phyloP scores from a whole-genome alignment of 495 filamentous ascomycete species.

The Penicillium simplicissimum region DNA sequence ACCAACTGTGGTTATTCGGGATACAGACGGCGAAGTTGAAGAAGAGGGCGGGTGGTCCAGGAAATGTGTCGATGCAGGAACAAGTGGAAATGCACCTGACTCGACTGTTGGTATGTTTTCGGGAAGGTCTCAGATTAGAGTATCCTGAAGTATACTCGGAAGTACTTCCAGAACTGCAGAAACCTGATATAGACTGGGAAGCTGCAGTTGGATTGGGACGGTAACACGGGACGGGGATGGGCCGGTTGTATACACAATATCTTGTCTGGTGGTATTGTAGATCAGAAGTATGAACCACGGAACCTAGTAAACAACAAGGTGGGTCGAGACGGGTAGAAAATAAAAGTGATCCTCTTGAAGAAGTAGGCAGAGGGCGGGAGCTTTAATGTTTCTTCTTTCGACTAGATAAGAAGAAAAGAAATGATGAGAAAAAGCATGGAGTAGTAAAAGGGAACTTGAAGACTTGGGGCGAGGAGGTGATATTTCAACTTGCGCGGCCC shows the following conservation, averaged over 20 bases:
- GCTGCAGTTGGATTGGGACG: constrained; percentile 6
- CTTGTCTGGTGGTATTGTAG: constrained; percentile 7
- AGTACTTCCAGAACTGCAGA: background rate
- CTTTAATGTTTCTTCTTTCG: background rate
- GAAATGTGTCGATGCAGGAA: constrained; percentile 21
- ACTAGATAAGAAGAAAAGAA: background rate
- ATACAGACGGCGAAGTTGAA: background rate
- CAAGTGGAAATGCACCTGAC: constrained; percentile 13
- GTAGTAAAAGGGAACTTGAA: background rate
- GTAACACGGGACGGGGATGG: constrained; percentile 26
- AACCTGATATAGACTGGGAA: background rate
- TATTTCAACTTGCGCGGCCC: constrained; percentile 21
- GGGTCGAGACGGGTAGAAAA: constrained; percentile 9
- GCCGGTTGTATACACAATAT: constrained; percentile 31
- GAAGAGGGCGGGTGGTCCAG: constrained; percentile 9
- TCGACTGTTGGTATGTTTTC: constrained; percentile 18
- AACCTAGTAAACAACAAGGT: constrained; percentile 1
- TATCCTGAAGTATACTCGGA: background rate
- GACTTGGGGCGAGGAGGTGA: constrained; percentile 9
- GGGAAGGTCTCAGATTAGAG: background rate
- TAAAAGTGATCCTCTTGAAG: constrained; percentile 1
- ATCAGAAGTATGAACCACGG: background rate
- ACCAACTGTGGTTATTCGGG: background rate
- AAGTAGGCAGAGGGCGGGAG: constrained; percentile 1
- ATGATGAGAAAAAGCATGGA: background rate